These are phyloP conservation scores for Pseudopediastrum boryanum DNA, from an alignment of 139 green algal genomes.

Conservation along the genomic window DNA sequence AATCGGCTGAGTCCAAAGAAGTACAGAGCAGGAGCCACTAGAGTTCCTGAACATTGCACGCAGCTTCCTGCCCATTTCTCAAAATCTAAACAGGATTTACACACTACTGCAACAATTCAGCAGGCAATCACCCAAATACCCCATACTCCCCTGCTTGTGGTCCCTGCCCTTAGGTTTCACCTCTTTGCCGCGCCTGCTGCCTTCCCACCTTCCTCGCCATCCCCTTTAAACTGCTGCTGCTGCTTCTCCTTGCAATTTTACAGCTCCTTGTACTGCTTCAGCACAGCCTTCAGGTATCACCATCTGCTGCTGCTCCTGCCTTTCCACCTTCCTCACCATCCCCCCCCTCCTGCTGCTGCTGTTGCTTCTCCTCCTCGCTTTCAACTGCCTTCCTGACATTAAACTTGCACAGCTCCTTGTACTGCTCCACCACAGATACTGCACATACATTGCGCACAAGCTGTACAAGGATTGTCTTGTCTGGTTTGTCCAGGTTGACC, in stretches of 20 bases:
- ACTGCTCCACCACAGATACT: constrained; percentile 44
- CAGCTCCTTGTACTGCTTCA: constrained; percentile 16
- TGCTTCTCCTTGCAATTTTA: not conserved
- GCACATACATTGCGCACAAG: constrained; percentile 48
- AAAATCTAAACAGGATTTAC: too few species aligned
- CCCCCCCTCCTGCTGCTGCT: constrained; percentile 7
- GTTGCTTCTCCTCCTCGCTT: constrained; percentile 22
- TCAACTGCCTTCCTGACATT: constrained; percentile 53
- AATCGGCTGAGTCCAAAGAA: too few species aligned
- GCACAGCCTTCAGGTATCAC: too few species aligned
- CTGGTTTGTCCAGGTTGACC: constrained; percentile 52
- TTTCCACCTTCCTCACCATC: not conserved
- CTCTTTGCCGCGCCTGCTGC: not conserved
- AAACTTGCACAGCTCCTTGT: constrained; percentile 45
- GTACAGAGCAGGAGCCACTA: too few species aligned
- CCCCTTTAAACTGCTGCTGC: not conserved
- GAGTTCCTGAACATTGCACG: too few species aligned
- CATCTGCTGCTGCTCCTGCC: constrained; percentile 12
- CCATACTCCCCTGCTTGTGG: not conserved
- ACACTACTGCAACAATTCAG: too few species aligned
- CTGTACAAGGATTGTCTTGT: constrained; percentile 58
- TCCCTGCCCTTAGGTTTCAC: not conserved
- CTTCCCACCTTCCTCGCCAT: not conserved
- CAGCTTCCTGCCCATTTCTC: too few species aligned
- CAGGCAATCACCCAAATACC: too few species aligned